Conservation (phyloP, 2,329 filamentous ascomycete genomes). For the Diaporthe sp. region DNA sequence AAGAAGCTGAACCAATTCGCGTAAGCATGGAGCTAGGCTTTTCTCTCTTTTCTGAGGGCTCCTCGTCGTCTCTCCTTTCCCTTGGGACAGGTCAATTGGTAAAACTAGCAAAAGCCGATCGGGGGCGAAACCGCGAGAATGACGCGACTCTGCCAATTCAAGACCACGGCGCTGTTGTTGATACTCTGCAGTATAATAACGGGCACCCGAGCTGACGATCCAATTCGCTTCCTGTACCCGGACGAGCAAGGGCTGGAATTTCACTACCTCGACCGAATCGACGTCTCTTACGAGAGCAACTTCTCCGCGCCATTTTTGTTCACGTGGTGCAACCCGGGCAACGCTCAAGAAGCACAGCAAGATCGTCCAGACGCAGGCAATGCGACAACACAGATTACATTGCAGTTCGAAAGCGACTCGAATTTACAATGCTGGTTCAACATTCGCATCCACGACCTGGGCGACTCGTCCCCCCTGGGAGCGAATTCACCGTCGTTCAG, state of each 20-base stretch:
- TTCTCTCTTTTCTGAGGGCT: too few relatives aligned
- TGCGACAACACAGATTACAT: background rate
- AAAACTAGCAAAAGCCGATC: background rate
- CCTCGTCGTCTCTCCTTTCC: background rate
- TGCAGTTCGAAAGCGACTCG: background rate
- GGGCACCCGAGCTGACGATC: background rate
- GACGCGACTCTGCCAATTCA: background rate
- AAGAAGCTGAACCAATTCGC: background rate
- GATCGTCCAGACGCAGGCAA: background rate
- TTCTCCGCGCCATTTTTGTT: slow-evolving; percentile 3
- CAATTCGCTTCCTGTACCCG: background rate
- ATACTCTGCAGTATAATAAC: background rate
- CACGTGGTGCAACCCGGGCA: slow-evolving; percentile 9
- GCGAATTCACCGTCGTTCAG: background rate
- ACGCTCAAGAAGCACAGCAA: background rate
- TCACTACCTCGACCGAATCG: background rate
- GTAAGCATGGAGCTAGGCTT: background rate
- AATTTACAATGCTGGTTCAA: background rate
- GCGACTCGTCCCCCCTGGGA: background rate
- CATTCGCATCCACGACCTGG: background rate
- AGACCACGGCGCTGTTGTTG: background rate
- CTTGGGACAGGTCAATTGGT: background rate
- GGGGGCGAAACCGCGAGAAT: background rate
- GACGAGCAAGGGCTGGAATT: background rate
- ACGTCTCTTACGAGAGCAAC: background rate